Percentiles rank a stretch among this genome's conserved stretches.
These are phyloP conservation scores for Termitomyces sp. DNA, from an alignment of 768 basidiomycete genomes.

Conservation along the genomic window DNA sequence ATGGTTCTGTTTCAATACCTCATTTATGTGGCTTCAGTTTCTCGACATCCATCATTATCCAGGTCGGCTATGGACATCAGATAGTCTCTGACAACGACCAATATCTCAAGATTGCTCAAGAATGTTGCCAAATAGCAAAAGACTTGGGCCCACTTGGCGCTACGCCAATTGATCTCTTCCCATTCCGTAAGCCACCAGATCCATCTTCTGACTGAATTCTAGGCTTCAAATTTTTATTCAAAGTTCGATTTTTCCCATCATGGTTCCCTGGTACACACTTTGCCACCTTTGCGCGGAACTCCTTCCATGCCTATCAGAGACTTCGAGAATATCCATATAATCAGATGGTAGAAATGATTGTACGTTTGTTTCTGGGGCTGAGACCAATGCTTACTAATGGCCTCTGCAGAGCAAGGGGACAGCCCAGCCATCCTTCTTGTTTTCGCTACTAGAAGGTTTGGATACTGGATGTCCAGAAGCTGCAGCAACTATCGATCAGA, in stretches of 20 bases:
- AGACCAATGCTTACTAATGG: not conserved
- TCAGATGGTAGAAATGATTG: conserved; percentile 17
- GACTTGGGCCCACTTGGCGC: conserved; percentile 18
- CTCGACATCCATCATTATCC: conserved; percentile 21
- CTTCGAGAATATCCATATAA: conserved; percentile 19
- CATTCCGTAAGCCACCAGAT: conserved; percentile 23
- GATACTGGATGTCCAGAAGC: not conserved
- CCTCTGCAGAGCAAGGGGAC: conserved; percentile 8
- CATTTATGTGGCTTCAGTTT: conserved; percentile 18
- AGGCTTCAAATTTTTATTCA: not conserved
- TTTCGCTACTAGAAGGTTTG: conserved; percentile 8
- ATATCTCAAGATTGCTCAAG: conserved; percentile 20
- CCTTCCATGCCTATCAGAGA: not conserved
- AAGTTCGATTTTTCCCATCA: conserved; percentile 21
- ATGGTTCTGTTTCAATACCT: not conserved
- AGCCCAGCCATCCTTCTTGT: conserved; percentile 16
- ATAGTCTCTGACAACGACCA: conserved; percentile 23
- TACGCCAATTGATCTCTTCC: conserved; percentile 24
- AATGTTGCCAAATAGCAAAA: conserved; percentile 7
- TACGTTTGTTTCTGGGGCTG: not conserved
- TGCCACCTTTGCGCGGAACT: conserved; percentile 12
- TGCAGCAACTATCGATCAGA: not conserved
- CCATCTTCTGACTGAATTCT: too few relatives aligned
- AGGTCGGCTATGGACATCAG: conserved; percentile 24
- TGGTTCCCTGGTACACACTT: conserved; percentile 24